A percentile compares a stretch with the other conserved stretches of the same genome.
phyloP scores from a whole-genome alignment of 305 asterid genomes.

The Fraxinus angustifolia region DNA sequence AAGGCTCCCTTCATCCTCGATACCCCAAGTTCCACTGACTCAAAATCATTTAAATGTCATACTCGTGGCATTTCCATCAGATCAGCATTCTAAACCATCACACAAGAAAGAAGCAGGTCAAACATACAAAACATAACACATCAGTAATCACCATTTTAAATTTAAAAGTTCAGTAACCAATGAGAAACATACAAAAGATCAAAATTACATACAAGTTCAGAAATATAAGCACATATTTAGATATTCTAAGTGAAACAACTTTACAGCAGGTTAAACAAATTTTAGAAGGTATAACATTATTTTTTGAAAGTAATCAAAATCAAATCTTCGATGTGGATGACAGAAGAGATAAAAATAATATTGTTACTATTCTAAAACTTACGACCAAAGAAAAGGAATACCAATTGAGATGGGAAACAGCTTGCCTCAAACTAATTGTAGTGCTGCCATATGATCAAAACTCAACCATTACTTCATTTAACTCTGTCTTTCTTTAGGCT shows the following conservation, averaged over 20 bases:
- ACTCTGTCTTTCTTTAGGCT: not conserved
- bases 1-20: conserved; percentile 79
- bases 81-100: conserved; percentile 28
- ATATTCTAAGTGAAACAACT: not conserved
- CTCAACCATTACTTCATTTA: not conserved
- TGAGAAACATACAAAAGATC: not conserved
- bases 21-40: conserved; percentile 21
- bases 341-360: not conserved
- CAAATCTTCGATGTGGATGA: not conserved
- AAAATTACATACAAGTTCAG: not conserved
- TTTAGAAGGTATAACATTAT: not conserved
- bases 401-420: not conserved
- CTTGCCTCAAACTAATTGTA: not conserved
- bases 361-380: not conserved
- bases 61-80: conserved; percentile 20
- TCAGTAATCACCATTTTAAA: not conserved
- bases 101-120: not conserved
- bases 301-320: not conserved
- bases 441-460: not conserved
- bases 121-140: not conserved
- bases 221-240: not conserved
- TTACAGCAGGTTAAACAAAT: not conserved
- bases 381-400: not conserved
- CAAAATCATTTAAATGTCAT: conserved; percentile 36
- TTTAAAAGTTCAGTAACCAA: not conserved